These are phyloP conservation scores for Houttuynia cordata DNA, from an alignment of 164 flowering plant species.

Conservation along the genomic window DNA sequence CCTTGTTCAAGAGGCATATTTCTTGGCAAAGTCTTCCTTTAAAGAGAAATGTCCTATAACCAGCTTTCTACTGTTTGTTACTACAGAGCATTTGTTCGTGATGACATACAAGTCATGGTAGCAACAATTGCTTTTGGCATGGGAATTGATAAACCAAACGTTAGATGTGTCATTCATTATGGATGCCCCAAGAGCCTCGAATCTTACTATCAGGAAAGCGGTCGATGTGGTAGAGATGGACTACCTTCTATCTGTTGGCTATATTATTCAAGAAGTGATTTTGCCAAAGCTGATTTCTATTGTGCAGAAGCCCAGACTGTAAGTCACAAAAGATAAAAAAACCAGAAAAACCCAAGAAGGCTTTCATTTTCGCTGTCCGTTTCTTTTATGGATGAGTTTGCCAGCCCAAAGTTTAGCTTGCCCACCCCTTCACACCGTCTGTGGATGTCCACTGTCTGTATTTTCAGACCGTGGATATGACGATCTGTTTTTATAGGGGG, in stretches of 20 bases:
- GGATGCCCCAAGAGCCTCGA: slow-evolving; percentile 65
- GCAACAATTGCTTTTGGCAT: slow-evolving; percentile 69
- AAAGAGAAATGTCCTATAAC: not conserved
- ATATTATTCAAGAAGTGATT: slow-evolving; percentile 45
- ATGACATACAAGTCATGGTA: slow-evolving; percentile 50
- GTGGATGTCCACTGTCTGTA: too few species aligned
- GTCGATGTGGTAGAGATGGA: slow-evolving; percentile 65
- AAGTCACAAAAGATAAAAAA: slow-evolving; percentile 6
- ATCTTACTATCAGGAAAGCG: slow-evolving; percentile 60
- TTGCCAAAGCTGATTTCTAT: slow-evolving; percentile 47
- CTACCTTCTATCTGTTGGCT: slow-evolving; percentile 47
- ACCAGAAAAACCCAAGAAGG: not conserved
- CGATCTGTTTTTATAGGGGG: too few species aligned
- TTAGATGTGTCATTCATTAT: slow-evolving; percentile 53
- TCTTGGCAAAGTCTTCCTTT: not conserved
- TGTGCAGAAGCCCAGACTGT: slow-evolving; percentile 32
- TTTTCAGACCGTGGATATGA: too few species aligned
- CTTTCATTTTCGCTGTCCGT: not conserved
- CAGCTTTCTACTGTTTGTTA: not conserved
- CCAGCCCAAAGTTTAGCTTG: too few species aligned
- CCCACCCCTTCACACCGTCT: too few species aligned
- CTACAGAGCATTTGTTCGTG: slow-evolving; percentile 44
- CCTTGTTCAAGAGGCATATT: not conserved
- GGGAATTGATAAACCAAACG: slow-evolving; percentile 61
- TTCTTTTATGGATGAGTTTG: too few species aligned